phyloP scores from a whole-genome alignment of 2,329 filamentous ascomycete genomes.

The Zasmidium citrigriseum region DNA sequence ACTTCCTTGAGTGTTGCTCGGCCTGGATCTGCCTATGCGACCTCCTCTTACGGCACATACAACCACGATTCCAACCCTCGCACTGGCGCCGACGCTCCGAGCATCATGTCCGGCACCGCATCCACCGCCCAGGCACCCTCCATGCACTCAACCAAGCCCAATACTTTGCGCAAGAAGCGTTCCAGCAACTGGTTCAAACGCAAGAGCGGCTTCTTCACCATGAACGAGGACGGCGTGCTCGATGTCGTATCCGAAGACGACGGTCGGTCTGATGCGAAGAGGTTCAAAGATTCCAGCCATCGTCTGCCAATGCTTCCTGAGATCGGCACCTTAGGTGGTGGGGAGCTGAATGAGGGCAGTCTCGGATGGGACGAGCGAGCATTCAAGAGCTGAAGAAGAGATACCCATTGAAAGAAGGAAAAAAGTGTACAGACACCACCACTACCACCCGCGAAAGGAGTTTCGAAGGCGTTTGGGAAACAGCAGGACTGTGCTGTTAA shows the following conservation, averaged over 20 bases:
- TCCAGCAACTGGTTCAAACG: conserved; percentile 39
- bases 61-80: conserved; percentile 6
- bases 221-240: conserved; percentile 27
- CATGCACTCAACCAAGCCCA: conserved; percentile 10
- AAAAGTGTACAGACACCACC: neutral
- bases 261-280: conserved; percentile 26
- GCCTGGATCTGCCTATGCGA: conserved; percentile 18
- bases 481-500: too few species aligned
- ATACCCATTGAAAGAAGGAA: neutral
- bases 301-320: conserved; percentile 30
- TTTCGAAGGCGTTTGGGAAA: neutral
- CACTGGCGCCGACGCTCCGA: conserved; percentile 14
- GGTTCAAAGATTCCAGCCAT: conserved; percentile 21
- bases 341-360: conserved; percentile 26
- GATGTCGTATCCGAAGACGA: conserved; percentile 29
- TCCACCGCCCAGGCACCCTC: conserved; percentile 19
- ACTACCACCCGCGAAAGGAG: neutral
- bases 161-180: conserved; percentile 29
- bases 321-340: conserved; percentile 28
- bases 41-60: conserved; percentile 9
- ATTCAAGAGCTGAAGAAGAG: conserved; percentile 25
- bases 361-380: conserved; percentile 34
- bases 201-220: conserved; percentile 35
- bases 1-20: conserved; percentile 31
- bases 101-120: conserved; percentile 23